Evolutionary conservation across 2,329 filamentous ascomycete genomes (phyloP).

Genomic region (Stachybotrys chlorohalonatus): DNA sequence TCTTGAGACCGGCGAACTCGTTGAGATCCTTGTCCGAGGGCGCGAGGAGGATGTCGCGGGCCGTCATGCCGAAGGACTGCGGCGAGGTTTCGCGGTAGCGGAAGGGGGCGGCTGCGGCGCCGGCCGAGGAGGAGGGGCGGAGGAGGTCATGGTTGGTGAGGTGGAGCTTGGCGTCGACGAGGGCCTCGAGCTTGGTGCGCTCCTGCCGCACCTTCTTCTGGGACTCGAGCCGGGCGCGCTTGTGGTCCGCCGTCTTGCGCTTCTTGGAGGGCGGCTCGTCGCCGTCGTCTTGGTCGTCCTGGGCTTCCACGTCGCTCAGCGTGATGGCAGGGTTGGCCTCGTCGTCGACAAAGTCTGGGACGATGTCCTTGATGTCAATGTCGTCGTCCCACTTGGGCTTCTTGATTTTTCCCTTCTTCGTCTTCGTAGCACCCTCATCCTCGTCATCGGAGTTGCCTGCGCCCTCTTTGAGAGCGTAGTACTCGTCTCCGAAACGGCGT

Average conservation of each 20-base stretch:
- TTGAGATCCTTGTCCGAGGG: conserved; percentile 81
- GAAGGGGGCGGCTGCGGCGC: conserved; percentile 40
- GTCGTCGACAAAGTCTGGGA: conserved; percentile 76
- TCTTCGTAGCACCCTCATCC: conserved; percentile 53
- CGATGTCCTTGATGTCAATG: conserved; percentile 88
- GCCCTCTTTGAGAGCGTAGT: conserved; percentile 69
- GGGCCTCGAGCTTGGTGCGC: conserved; percentile 71
- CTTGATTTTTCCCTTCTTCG: conserved; percentile 37
- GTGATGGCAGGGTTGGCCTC: conserved; percentile 41
- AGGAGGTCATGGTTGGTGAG: conserved; percentile 58
- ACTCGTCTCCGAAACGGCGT: conserved; percentile 78
- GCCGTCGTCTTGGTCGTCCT: conserved; percentile 32
- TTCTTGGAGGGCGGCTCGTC: conserved; percentile 41
- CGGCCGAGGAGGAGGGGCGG: conserved; percentile 27
- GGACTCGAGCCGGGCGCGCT: conserved; percentile 46
- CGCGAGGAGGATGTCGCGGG: conserved; percentile 81
- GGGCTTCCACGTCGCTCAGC: conserved; percentile 38
- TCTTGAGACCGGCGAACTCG: conserved; percentile 87
- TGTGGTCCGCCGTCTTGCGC: conserved; percentile 51
- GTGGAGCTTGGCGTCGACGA: conserved; percentile 69
- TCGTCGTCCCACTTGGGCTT: conserved; percentile 85
- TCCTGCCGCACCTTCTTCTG: conserved; percentile 72
- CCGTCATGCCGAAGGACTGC: conserved; percentile 78
- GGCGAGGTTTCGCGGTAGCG: conserved; percentile 93
- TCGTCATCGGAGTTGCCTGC: conserved; percentile 59